Base-by-base conservation (phyloP, 1,284 basidiomycete species). In the Meira miltonrushii region DNA sequence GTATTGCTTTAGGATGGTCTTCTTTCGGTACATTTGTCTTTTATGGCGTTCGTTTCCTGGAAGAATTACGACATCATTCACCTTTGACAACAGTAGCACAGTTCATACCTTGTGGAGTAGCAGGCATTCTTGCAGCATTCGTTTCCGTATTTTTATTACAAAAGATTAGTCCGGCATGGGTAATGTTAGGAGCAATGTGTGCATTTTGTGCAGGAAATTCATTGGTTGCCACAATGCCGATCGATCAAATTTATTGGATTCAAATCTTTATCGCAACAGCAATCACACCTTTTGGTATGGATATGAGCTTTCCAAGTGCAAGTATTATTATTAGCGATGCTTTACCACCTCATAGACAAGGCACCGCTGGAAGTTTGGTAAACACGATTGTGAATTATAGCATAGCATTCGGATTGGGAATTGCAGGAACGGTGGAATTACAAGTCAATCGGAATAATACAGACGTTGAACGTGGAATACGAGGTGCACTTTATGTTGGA, bases 331-430 rank as follows among this genome's bases (percentile, higher is more conserved):
- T 72, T 10, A 61, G 59, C 49, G 63, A 68, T 33, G 47, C 59
- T 8, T 43, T 71, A 44, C 69, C 64, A 0, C 46, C 54, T 11
- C 57, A 67, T 43, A 62, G 69, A 23, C 71, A 74, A 40, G 68
- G 67, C 9, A 56, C 59, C 1, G 72, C 65, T 1, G 70, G 64
- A 37, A 68, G 65, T 33, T 52, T 74, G 15, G 68, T 74, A 12
- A 71, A 69, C 38, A 74, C 68, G 17, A 54, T 72, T 13, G 65
- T 74, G 25, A 68, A 71, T 48, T 74, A 69, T 54, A 57, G 60
- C 17, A 62, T 69, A n/a, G 65, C 71, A 0, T 44, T 74, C 7
- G 71, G 70, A 5, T 44, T 74, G 4, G 68, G 72, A 5, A 62
- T 74, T 37, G 70, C 67, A 1, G 72, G 69, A 2, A 64, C 65